These are phyloP conservation scores for Avena atlantica DNA, from an alignment of 176 grass and related monocot genomes.

Conservation along the genomic window DNA sequence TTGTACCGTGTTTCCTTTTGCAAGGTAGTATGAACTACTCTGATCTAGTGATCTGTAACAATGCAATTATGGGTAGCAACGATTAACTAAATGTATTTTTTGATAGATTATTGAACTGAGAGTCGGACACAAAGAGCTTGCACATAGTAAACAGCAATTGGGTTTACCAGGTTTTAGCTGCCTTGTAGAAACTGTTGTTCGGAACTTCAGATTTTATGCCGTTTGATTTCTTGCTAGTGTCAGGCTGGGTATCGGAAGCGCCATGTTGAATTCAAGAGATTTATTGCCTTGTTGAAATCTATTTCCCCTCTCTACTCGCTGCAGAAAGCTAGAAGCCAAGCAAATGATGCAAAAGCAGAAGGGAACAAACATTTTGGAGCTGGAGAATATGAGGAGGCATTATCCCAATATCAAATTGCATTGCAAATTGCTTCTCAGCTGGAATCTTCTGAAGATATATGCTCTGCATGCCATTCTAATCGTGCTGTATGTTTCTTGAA, in stretches of 20 bases:
- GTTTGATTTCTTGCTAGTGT: background rate
- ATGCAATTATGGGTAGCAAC: slow-evolving; percentile 5
- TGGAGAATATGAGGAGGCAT: slow-evolving; percentile 71
- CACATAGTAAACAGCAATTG: background rate
- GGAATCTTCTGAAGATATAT: slow-evolving; percentile 69
- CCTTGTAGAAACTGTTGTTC: background rate
- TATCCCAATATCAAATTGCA: slow-evolving; percentile 69
- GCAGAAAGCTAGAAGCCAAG: slow-evolving; percentile 79
- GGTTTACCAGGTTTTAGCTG: background rate
- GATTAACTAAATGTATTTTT: background rate
- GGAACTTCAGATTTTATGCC: slow-evolving; percentile 20
- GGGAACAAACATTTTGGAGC: slow-evolving; percentile 77
- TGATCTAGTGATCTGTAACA: background rate
- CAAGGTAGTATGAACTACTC: background rate
- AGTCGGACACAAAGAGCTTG: background rate
- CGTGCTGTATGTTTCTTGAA: slow-evolving; percentile 90
- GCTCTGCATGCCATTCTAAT: slow-evolving; percentile 82
- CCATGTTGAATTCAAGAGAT: background rate
- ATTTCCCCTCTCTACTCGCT: slow-evolving; percentile 13
- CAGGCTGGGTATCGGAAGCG: background rate
- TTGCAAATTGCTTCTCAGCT: slow-evolving; percentile 82
- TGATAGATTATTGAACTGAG: background rate
- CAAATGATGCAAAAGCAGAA: slow-evolving; percentile 90
- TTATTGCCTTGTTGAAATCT: slow-evolving; percentile 35
- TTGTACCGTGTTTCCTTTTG: background rate